These are phyloP conservation scores for Digitaria exilis DNA, from an alignment of 202 grass and related monocot species.

Conservation along the genomic window DNA sequence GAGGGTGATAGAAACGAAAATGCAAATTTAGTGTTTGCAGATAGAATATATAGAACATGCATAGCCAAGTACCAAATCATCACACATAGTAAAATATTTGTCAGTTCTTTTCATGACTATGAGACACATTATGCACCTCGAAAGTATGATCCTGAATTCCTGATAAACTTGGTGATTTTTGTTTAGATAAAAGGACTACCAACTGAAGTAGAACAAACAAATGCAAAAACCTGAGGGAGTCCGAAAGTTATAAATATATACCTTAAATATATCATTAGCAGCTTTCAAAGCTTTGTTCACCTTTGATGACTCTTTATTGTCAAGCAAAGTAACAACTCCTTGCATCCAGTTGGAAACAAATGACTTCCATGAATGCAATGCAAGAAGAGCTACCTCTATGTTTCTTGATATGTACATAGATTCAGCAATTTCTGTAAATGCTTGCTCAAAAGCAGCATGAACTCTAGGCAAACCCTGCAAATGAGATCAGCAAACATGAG, in stretches of 20 bases:
- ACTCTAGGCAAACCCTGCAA: slow-evolving; percentile 75
- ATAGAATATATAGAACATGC: background rate
- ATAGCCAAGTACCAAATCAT: slow-evolving; percentile 25
- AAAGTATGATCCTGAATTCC: background rate
- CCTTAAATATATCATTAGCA: slow-evolving; percentile 85
- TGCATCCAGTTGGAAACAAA: slow-evolving; percentile 84
- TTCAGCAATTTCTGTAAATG: slow-evolving; percentile 76
- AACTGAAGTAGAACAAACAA: slow-evolving; percentile 1
- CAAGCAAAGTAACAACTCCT: slow-evolving; percentile 53
- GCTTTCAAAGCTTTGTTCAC: slow-evolving; percentile 64
- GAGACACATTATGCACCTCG: background rate
- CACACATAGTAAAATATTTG: slow-evolving; percentile 1
- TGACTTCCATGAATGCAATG: slow-evolving; percentile 89
- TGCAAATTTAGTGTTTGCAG: background rate
- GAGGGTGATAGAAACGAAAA: slow-evolving; percentile 1
- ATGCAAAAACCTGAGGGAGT: slow-evolving; percentile 1
- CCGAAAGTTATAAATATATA: slow-evolving; percentile 34
- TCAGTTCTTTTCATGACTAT: background rate
- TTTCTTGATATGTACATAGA: slow-evolving; percentile 86
- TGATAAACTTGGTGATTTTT: background rate
- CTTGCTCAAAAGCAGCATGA: slow-evolving; percentile 79
- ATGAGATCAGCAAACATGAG: slow-evolving; percentile 29
- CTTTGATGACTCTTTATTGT: slow-evolving; percentile 65
- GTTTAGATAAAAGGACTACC: background rate
- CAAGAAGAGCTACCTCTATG: slow-evolving; percentile 76